Percentiles rank a stretch among this genome's conserved stretches.
Conservation (phyloP, 257 asterid species). For the Solanum pinnatisectum region DNA sequence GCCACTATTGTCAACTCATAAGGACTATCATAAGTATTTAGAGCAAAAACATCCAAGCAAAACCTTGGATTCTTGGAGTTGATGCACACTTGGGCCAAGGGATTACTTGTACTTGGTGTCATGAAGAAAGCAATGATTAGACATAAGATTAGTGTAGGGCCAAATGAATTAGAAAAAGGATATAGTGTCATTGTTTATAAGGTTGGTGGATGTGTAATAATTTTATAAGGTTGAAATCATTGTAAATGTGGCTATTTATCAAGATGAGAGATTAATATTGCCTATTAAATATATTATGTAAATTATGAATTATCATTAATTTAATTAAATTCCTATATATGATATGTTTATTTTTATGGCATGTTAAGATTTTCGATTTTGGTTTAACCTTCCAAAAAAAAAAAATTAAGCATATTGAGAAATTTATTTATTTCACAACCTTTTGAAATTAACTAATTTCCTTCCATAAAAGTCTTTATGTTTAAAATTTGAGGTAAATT, state of each 20-base stretch:
- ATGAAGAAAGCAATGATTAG: not conserved
- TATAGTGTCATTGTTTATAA: not conserved
- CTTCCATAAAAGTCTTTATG: not conserved
- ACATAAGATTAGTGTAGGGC: no score
- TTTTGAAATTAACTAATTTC: not conserved
- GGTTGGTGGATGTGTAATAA: not conserved
- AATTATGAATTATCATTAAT: not conserved
- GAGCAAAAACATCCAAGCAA: not conserved
- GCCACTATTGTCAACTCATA: not conserved
- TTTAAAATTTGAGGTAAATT: not conserved
- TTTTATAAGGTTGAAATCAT: not conserved
- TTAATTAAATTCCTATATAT: not conserved
- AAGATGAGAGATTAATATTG: not conserved
- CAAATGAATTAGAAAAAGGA: not conserved
- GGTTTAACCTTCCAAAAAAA: not conserved
- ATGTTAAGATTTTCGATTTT: not conserved
- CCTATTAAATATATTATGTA: not conserved
- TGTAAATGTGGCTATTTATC: not conserved
- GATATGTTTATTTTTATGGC: not conserved
- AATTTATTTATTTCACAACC: not conserved
- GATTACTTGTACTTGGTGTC: not conserved
- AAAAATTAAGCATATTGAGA: not conserved
- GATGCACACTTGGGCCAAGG: not conserved
- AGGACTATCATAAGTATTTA: not conserved
- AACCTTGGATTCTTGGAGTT: not conserved